A percentile compares a stretch with the other conserved stretches of the same genome.
Evolutionary conservation across 1,284 basidiomycete species (phyloP).

Genomic region (Macrocystidia cucumis): DNA sequence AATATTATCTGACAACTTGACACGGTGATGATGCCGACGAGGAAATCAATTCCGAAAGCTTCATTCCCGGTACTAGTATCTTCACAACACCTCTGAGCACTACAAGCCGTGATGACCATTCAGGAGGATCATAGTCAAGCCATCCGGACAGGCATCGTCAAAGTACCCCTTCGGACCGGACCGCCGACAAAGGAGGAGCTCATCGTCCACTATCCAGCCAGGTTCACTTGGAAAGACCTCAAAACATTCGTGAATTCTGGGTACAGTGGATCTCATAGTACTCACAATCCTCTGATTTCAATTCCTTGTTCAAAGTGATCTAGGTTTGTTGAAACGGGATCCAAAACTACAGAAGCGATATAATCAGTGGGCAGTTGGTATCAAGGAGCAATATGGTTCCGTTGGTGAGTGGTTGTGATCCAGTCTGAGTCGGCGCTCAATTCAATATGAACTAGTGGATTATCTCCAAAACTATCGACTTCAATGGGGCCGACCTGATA

Average conservation of each 20-base stretch:
- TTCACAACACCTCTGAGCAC: too few species aligned
- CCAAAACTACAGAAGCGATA: slow-evolving; percentile 60
- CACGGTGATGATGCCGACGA: neutral
- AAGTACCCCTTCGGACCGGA: slow-evolving; percentile 42
- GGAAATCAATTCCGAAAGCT: too few species aligned
- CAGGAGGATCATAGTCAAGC: too few species aligned
- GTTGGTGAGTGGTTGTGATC: slow-evolving; percentile 35
- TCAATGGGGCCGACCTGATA: slow-evolving; percentile 67
- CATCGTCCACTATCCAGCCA: slow-evolving; percentile 57
- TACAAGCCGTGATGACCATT: too few species aligned
- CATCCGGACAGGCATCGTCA: too few species aligned
- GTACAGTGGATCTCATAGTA: slow-evolving; percentile 27
- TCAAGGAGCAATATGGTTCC: slow-evolving; percentile 56
- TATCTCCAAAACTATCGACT: slow-evolving; percentile 60
- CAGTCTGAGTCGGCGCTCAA: neutral
- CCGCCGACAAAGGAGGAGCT: slow-evolving; percentile 64
- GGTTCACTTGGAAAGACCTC: slow-evolving; percentile 68
- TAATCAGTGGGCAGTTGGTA: slow-evolving; percentile 44
- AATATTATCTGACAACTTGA: neutral
- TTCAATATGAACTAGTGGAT: slow-evolving; percentile 34
- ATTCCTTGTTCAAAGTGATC: slow-evolving; percentile 41
- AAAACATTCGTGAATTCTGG: slow-evolving; percentile 73
- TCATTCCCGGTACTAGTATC: too few species aligned
- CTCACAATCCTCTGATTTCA: slow-evolving; percentile 2
- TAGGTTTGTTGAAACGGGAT: slow-evolving; percentile 72